Evolutionary conservation across 176 grass and related monocot genomes (phyloP).

Genomic region (Pontederia crassipes): DNA sequence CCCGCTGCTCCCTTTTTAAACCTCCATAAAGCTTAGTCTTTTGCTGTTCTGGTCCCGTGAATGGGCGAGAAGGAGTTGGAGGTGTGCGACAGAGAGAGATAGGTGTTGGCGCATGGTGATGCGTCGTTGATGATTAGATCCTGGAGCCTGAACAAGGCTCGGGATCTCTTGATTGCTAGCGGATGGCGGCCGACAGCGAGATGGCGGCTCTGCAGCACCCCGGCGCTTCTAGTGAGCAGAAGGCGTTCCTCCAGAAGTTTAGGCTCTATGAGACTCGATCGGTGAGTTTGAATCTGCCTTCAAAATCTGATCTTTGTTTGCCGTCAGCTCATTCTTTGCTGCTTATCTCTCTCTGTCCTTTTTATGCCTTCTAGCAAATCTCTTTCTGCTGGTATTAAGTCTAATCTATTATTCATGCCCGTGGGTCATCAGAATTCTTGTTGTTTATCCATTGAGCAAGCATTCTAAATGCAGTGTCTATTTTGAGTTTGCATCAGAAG

Average conservation of each 20-base stretch:
- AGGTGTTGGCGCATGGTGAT: background rate
- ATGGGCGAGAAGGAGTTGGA: constrained; percentile 4
- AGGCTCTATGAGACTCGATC: constrained; percentile 91
- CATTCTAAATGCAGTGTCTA: background rate
- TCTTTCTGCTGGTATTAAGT: too few species aligned
- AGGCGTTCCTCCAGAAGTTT: constrained; percentile 76
- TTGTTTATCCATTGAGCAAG: background rate
- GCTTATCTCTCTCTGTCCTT: background rate
- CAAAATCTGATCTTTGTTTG: constrained; percentile 1
- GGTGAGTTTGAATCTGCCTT: constrained; percentile 31
- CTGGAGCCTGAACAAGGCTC: background rate
- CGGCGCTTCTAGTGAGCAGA: background rate
- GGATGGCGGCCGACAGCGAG: constrained; percentile 19
- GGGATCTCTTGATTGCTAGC: background rate
- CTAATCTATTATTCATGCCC: too few species aligned
- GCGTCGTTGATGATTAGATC: background rate
- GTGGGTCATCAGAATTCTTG: too few species aligned
- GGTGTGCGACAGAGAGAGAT: background rate
- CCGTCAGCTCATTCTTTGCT: background rate
- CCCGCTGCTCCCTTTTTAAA: background rate
- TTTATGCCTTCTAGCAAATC: too few species aligned
- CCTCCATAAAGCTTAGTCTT: background rate
- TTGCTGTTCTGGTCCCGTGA: background rate
- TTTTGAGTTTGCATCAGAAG: background rate
- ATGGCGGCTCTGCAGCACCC: background rate